A percentile compares a stretch with the other conserved stretches of the same genome.
Conservation (phyloP, 1,284 basidiomycete genomes). For the Tilletia walkeri region DNA sequence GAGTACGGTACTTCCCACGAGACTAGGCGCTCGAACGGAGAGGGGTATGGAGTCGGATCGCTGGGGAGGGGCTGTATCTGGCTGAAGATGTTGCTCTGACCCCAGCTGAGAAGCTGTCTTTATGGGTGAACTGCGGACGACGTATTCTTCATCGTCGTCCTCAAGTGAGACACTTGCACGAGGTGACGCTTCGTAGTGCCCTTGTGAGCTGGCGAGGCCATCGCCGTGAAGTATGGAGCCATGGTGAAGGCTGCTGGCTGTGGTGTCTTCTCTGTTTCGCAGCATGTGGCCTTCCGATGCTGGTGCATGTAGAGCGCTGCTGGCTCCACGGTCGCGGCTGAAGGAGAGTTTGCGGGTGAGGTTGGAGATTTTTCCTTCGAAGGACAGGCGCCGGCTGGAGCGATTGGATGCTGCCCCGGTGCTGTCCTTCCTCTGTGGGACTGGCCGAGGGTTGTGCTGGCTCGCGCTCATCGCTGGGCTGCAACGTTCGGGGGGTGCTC, state of each 20-base stretch:
- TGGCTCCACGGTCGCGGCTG: not conserved
- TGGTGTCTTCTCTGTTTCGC: not conserved
- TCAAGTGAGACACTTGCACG: not conserved
- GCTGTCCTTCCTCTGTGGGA: constrained; percentile 1
- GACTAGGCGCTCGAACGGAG: not conserved
- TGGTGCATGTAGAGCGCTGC: too few species aligned
- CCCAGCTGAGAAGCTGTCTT: too few species aligned
- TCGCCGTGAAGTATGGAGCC: not conserved
- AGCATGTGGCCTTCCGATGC: too few species aligned
- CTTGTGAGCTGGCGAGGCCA: not conserved
- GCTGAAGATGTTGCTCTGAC: too few species aligned
- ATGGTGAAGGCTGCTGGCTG: not conserved
- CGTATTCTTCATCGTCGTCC: constrained; percentile 7
- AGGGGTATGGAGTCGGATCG: not conserved
- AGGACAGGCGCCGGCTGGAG: not conserved
- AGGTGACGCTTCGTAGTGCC: too few species aligned
- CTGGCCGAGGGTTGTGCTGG: not conserved
- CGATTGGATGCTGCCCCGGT: not conserved
- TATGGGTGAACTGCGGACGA: constrained; percentile 3
- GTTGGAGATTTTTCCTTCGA: constrained; percentile 13
- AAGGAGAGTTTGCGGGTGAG: constrained; percentile 15
- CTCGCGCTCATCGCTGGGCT: too few species aligned
- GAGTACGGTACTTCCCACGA: not conserved
- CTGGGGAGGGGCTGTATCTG: not conserved
- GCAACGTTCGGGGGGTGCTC: too few species aligned